Evolutionary conservation across 257 asterid genomes (phyloP).

Genomic region (Nicotiana knightiana): DNA sequence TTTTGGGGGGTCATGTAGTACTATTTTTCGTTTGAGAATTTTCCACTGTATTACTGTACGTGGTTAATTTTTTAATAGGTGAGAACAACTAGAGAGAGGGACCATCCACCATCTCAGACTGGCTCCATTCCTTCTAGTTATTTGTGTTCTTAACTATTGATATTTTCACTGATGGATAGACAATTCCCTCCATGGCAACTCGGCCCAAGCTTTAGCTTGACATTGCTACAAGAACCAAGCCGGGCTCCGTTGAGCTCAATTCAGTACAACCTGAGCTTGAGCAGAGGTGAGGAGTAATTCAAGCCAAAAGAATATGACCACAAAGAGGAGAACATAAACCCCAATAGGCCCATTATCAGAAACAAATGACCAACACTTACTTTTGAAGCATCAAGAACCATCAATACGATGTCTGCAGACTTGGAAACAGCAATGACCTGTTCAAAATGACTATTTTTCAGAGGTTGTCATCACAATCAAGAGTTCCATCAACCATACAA

Average conservation of each 20-base stretch:
- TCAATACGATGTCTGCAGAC: slow-evolving; percentile 92
- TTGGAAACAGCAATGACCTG: slow-evolving; percentile 97
- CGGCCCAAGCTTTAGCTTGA: not conserved
- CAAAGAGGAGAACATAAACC: not conserved
- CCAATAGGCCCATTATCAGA: not conserved
- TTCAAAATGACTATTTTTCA: slow-evolving; percentile 16
- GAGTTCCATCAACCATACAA: not conserved
- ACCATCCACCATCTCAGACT: not conserved
- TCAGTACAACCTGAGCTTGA: not conserved
- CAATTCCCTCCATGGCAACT: not conserved
- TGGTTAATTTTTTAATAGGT: not conserved
- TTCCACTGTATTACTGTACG: not conserved
- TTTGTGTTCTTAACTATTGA: not conserved
- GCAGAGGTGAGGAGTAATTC: not conserved
- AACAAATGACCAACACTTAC: slow-evolving; percentile 27
- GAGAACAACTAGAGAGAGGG: not conserved
- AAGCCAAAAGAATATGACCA: not conserved
- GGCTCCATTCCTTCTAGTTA: not conserved
- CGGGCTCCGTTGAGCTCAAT: not conserved
- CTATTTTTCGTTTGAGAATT: not conserved
- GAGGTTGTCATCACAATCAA: slow-evolving; percentile 14
- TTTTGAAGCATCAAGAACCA: slow-evolving; percentile 72
- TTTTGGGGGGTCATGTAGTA: not conserved
- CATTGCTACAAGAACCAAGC: too few species aligned
- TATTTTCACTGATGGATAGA: not conserved